Base-by-base conservation (phyloP, 768 basidiomycete genomes). In the Pleurotus platypus region DNA sequence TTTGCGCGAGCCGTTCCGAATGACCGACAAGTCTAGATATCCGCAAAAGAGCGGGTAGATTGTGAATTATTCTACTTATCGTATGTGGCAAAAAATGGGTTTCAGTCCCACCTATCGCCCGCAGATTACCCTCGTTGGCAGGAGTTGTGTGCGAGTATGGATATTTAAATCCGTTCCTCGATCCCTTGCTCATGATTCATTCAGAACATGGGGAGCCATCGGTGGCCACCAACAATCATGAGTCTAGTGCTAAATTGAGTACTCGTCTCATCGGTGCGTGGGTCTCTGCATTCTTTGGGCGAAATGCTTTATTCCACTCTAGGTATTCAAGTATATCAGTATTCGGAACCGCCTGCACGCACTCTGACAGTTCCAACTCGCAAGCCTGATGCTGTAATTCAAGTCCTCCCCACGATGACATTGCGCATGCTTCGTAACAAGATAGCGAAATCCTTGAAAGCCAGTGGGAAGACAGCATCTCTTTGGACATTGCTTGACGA, bases 61-160 rank as follows among this genome's bases (percentile, higher is more conserved):
- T 83, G 85, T 49, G 93, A 96, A 69, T 67, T 92, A 22, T 90
- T 90, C 66, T 96, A 94, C 70, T 76, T 94, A 49, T 87, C 89
- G 9, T 75, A 78, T 60, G 72, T 92, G 60, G 75, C 76, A 53
- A 79, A 77, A 46, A 68, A 80, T 40, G 77, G 75, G 26, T 71
- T 74, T 40, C 54, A 60, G 39, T 72, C 79, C 38, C 72, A 79
- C 7, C 51, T n/a, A 20, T n/a, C 27, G 15, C 37, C 51, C 2
- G 37, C 35, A 63, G 69, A 72, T 61, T 85, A 92, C 65, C 87
- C 87, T 30, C 85, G 81, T 55, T 92, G 88, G 86, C 61, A 64
- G 35, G 73, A 73, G 39, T 74, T 94, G 22, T 87, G 86, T 62
- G 60, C 73, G 55, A 86, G 91, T 92, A 61, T 35, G 57, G 81